A percentile compares a stretch with the other conserved stretches of the same genome.
phyloP scores from a whole-genome alignment of 257 asterid genomes.

The Echites panduratus region DNA sequence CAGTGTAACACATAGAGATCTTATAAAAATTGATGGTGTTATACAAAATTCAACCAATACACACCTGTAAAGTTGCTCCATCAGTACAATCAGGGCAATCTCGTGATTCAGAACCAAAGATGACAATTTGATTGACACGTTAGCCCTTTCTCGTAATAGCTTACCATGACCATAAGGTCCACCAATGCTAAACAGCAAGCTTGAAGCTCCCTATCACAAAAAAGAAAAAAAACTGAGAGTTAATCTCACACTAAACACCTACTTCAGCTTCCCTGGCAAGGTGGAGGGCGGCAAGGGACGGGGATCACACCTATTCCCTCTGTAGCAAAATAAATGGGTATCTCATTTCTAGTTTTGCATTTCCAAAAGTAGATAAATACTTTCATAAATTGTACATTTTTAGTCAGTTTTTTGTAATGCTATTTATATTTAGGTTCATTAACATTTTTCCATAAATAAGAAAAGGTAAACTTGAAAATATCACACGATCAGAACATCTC shows the following conservation, averaged over 20 bases:
- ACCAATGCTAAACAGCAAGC: conserved; percentile 71
- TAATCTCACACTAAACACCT: background rate
- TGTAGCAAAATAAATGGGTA: background rate
- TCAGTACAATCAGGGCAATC: conserved; percentile 67
- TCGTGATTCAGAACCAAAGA: conserved; percentile 82
- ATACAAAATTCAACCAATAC: background rate
- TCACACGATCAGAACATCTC: no score
- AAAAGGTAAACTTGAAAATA: no score
- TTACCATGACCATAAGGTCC: conserved; percentile 91
- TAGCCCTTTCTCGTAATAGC: conserved; percentile 61
- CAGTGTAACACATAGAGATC: background rate
- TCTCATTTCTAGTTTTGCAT: background rate
- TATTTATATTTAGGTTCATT: no score
- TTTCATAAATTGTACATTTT: no score
- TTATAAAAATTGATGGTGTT: background rate
- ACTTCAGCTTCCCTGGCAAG: background rate
- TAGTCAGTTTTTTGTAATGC: no score
- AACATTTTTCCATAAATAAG: no score
- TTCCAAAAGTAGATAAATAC: no score
- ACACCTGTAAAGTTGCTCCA: conserved; percentile 84
- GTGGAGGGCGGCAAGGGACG: no score
- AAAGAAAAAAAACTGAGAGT: conserved; percentile 3
- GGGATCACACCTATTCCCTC: no score
- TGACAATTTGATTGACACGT: conserved; percentile 54
- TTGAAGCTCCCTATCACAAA: conserved; percentile 52